Percentiles rank a stretch among this genome's conserved stretches.
phyloP scores from a whole-genome alignment of 331 rosid genomes.

The Quercus lobata region DNA sequence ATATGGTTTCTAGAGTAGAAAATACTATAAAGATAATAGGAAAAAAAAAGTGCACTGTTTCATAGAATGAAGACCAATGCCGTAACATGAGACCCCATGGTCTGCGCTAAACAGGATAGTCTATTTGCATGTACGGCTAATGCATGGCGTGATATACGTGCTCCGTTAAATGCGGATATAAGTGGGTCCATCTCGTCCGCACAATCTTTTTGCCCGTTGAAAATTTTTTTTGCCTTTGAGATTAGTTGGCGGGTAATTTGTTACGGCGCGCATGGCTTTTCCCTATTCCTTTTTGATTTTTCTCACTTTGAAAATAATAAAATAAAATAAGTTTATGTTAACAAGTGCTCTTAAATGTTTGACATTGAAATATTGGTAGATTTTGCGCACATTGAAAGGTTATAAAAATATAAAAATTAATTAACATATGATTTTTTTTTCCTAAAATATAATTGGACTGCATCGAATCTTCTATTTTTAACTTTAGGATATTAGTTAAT shows the following conservation, averaged over 20 bases:
- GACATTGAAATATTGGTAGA: rapidly evolving
- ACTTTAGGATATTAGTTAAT: too few relatives aligned
- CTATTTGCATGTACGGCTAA: constrained; percentile 35
- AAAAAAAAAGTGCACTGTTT: not conserved
- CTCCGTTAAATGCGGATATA: constrained; percentile 50
- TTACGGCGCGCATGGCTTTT: not conserved
- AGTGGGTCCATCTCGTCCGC: constrained; percentile 6
- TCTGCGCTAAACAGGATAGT: not conserved
- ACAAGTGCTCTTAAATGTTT: too few relatives aligned
- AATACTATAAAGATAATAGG: not conserved
- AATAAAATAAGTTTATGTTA: not conserved
- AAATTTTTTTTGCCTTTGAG: not conserved
- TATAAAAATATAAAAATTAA: too few relatives aligned
- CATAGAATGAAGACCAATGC: not conserved
- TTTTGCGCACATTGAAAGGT: rapidly evolving
- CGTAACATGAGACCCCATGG: not conserved
- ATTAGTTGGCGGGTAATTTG: constrained; percentile 8
- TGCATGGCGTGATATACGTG: constrained; percentile 70
- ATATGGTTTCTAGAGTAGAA: not conserved
- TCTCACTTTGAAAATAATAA: not conserved
- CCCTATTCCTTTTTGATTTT: not conserved
- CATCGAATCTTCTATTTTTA: too few relatives aligned
- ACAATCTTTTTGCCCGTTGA: not conserved
- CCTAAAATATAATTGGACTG: rapidly evolving
- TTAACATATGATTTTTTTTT: too few relatives aligned